Evolutionary conservation across 192 early-diverging fungal genomes (phyloP).

Genomic region (Paraglomus occultum): DNA sequence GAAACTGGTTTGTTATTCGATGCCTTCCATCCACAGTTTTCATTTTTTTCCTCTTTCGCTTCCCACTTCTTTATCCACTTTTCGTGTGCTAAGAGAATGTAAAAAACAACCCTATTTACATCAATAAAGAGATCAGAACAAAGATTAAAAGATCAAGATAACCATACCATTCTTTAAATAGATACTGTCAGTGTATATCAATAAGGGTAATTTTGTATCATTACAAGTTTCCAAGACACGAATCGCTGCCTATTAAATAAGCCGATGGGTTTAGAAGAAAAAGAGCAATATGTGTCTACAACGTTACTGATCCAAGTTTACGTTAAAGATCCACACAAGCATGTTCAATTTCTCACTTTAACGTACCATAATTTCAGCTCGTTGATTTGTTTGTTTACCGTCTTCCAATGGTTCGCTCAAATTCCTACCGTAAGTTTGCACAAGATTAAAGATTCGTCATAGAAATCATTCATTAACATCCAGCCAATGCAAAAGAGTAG

Average conservation of each 20-base stretch:
- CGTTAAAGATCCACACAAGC: too few species aligned
- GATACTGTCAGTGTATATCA: slow-evolving; percentile 75
- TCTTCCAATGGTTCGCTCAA: slow-evolving; percentile 52
- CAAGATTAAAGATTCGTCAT: background rate
- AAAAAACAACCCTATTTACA: background rate
- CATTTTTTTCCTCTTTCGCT: slow-evolving; percentile 38
- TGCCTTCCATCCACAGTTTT: slow-evolving; percentile 51
- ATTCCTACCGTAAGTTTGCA: slow-evolving; percentile 46
- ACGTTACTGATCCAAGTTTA: too few species aligned
- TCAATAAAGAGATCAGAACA: background rate
- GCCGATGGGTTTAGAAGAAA: too few species aligned
- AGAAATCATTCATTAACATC: too few species aligned
- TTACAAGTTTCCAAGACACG: slow-evolving; percentile 52
- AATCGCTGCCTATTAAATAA: slow-evolving; percentile 46
- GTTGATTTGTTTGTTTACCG: slow-evolving; percentile 65
- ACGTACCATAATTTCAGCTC: slow-evolving; percentile 64
- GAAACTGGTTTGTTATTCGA: slow-evolving; percentile 53
- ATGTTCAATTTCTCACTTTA: too few species aligned
- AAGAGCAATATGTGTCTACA: too few species aligned
- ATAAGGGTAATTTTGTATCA: slow-evolving; percentile 36
- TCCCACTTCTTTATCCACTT: slow-evolving; percentile 73
- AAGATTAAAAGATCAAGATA: background rate
- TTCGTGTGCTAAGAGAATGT: slow-evolving; percentile 45
- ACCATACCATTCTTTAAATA: slow-evolving; percentile 69
- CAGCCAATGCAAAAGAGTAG: too few species aligned